These are phyloP conservation scores for Brassica napus DNA, from an alignment of 345 rosid genomes.

Conservation along the genomic window Da-Ae NC_063437.1:15196001-15196500, in stretches of 20 bases:
- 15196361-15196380: constrained; percentile 56
- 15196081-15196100: constrained; percentile 38
- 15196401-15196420: constrained; percentile 49
- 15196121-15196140: constrained; percentile 46
- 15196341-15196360: constrained; percentile 57
- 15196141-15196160: constrained; percentile 32
- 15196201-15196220: neutral
- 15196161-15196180: constrained; percentile 30
- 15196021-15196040: constrained; percentile 20
- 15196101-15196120: constrained; percentile 19
- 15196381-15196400: constrained; percentile 64
- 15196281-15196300: neutral
- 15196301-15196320: neutral
- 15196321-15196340: constrained; percentile 17
- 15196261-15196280: neutral
- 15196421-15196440: constrained; percentile 54
- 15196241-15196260: neutral
- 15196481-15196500: constrained; percentile 57
- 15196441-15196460: constrained; percentile 32
- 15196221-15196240: constrained; percentile 10
- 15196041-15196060: neutral
- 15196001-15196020: constrained; percentile 30
- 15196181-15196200: neutral
- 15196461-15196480: constrained; percentile 69
- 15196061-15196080: constrained; percentile 51